Evolutionary conservation across 73 alveolate species (phyloP).

Genomic region (Tetrahymena borealis): DNA sequence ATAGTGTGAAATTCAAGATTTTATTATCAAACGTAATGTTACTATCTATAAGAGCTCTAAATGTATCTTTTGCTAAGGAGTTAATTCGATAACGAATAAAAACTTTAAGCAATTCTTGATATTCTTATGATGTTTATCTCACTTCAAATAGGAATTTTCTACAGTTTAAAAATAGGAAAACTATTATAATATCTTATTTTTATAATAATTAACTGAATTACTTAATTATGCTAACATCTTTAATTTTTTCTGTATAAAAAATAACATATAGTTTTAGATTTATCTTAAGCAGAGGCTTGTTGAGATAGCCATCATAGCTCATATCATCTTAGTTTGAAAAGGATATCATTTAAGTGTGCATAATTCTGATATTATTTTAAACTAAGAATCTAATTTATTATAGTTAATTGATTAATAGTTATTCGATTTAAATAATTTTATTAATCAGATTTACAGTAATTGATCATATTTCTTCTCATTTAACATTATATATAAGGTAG

Average conservation of each 20-base stretch:
- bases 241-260: not conserved
- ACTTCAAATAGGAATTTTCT: not conserved
- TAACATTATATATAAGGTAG: not conserved
- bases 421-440: not conserved
- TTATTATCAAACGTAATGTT: not conserved
- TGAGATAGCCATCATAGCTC: not conserved
- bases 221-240: not conserved
- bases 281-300: not conserved
- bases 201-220: not conserved
- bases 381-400: not conserved
- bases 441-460: not conserved
- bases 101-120: not conserved
- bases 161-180: too few species aligned
- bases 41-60: not conserved
- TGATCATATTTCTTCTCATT: not conserved
- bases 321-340: not conserved
- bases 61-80: not conserved
- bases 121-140: not conserved
- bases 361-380: not conserved
- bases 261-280: not conserved
- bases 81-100: not conserved
- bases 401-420: not conserved
- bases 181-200: not conserved
- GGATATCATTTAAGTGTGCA: not conserved
- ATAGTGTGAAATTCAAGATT: not conserved